These are phyloP conservation scores for Cetraspora pellucida DNA, from an alignment of 192 early-diverging fungal genomes.

Conservation along the genomic window DNA sequence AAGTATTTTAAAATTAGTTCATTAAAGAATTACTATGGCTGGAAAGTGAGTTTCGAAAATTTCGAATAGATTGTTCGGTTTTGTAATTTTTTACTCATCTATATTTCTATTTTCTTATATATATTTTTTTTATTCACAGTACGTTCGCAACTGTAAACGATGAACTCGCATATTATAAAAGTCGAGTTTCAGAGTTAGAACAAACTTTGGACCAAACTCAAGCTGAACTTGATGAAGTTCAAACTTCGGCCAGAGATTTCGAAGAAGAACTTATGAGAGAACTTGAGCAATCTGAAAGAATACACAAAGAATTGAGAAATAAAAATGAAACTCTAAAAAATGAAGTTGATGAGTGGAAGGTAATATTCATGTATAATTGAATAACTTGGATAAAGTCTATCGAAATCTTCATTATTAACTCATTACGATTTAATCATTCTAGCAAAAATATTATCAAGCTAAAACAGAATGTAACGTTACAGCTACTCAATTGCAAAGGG, in stretches of 20 bases:
- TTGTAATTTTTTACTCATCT: not conserved
- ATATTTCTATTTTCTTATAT: not conserved
- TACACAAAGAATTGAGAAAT: conserved; percentile 61
- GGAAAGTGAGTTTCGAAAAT: conserved; percentile 5
- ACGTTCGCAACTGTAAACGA: conserved; percentile 51
- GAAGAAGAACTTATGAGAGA: conserved; percentile 76
- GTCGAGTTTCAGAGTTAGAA: conserved; percentile 52
- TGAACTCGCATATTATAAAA: conserved; percentile 71
- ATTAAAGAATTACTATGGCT: not conserved
- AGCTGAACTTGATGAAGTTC: conserved; percentile 64
- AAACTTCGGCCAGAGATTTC: conserved; percentile 65
- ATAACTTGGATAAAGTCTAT: not conserved
- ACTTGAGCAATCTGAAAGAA: conserved; percentile 67
- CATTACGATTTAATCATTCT: conserved; percentile 3
- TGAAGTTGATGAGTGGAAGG: conserved; percentile 76
- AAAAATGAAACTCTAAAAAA: conserved; percentile 65
- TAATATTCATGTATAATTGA: too few relatives aligned
- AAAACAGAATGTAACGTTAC: conserved; percentile 68
- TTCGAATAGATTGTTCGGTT: not conserved
- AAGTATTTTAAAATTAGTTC: too few relatives aligned
- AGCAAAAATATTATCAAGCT: conserved; percentile 65
- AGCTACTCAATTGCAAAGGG: conserved; percentile 70
- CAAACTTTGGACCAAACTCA: conserved; percentile 59
- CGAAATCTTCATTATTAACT: not conserved
- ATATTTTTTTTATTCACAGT: not conserved